phyloP scores from a whole-genome alignment of 345 rosid genomes.

The Trapa bicornis region DNA sequence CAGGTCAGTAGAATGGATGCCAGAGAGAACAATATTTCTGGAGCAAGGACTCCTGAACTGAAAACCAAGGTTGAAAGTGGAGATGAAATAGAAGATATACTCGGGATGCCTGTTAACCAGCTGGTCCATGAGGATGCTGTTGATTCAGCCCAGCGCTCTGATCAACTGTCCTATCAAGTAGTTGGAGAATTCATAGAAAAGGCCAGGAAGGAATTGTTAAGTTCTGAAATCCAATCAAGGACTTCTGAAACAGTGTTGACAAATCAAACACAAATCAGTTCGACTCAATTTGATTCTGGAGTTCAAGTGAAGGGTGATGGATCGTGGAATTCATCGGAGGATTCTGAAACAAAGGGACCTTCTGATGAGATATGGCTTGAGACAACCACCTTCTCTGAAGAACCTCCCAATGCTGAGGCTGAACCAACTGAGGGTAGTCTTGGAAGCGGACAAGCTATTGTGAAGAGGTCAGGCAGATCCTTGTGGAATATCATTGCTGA shows the following conservation, averaged over 20 bases:
- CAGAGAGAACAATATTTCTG: slow-evolving; percentile 25
- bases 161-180: slow-evolving; percentile 41
- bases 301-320: slow-evolving; percentile 26
- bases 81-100: slow-evolving; percentile 18
- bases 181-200: slow-evolving; percentile 61
- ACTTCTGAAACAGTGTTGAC: slow-evolving; percentile 12
- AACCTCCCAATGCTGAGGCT: slow-evolving; percentile 23
- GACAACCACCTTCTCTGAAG: slow-evolving; percentile 36
- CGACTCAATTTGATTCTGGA: slow-evolving; percentile 18
- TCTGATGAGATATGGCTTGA: slow-evolving; percentile 87
- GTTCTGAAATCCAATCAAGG: slow-evolving; percentile 29
- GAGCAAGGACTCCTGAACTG: slow-evolving; percentile 19
- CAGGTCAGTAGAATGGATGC: slow-evolving; percentile 15
- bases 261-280: slow-evolving; percentile 18
- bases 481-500: slow-evolving; percentile 66
- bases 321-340: slow-evolving; percentile 29
- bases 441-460: slow-evolving; percentile 23
- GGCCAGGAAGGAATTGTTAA: slow-evolving; percentile 39
- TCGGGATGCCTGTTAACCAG: slow-evolving; percentile 20
- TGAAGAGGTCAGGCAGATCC: slow-evolving; percentile 55
- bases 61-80: slow-evolving; percentile 16
- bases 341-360: slow-evolving; percentile 63
- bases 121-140: slow-evolving; percentile 41
- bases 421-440: slow-evolving; percentile 26
- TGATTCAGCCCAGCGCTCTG: slow-evolving; percentile 47